These are phyloP conservation scores for Kazachstania sp. DNA, from an alignment of 1,139 yeast genomes.

Conservation along the genomic window DNA sequence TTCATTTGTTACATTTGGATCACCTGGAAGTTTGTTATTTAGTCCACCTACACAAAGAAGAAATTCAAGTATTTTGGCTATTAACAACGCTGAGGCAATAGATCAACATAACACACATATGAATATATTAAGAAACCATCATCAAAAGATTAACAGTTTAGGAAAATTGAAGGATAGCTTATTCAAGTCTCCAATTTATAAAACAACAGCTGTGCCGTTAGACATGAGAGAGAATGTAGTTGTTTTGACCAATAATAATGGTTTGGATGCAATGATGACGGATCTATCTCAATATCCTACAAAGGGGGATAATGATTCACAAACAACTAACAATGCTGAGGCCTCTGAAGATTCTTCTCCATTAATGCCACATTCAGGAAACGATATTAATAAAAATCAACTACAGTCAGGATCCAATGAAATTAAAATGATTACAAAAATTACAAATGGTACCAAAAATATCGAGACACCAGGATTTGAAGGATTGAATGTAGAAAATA, in stretches of 20 bases:
- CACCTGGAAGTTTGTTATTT: constrained; percentile 10
- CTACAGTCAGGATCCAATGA: not conserved
- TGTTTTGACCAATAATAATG: not conserved
- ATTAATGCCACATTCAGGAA: not conserved
- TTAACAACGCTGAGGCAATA: not conserved
- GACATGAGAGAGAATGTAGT: not conserved
- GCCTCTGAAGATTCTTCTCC: not conserved
- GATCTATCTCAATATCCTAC: not conserved
- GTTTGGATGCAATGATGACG: not conserved
- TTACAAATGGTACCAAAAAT: not conserved
- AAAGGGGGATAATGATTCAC: not conserved
- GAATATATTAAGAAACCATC: not conserved
- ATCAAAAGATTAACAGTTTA: not conserved
- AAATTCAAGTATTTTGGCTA: constrained; percentile 3
- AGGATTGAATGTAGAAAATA: constrained; percentile 6
- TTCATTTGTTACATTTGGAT: constrained; percentile 18
- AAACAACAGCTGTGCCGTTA: not conserved
- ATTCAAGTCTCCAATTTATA: not conserved
- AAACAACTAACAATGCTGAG: not conserved
- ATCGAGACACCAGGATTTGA: not conserved
- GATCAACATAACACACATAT: not conserved
- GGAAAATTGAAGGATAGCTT: not conserved
- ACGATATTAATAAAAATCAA: not conserved
- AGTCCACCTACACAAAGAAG: constrained; percentile 8
- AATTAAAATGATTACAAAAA: not conserved